Conservation (phyloP, 148 eudicot species). For the Arctostaphylos glauca region DNA sequence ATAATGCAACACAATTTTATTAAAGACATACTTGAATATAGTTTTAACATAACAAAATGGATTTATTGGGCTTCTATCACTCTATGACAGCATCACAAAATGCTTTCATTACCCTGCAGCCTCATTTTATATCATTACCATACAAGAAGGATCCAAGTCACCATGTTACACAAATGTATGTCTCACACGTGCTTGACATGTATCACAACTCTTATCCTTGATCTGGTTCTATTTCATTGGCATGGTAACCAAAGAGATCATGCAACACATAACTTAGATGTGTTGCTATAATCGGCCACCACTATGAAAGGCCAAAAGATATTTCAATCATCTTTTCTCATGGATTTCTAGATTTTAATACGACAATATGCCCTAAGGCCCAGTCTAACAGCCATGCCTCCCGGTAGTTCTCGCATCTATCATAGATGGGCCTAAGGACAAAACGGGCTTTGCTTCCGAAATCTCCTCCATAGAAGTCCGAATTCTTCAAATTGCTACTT, state of each 20-base stretch:
- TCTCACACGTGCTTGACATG: neutral
- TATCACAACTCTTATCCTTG: neutral
- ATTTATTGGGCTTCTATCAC: no score
- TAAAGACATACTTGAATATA: no score
- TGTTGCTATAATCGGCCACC: neutral
- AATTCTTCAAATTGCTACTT: neutral
- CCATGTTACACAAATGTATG: neutral
- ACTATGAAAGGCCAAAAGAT: neutral
- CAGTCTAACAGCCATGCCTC: neutral
- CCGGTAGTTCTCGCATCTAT: neutral
- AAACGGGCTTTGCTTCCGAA: neutral
- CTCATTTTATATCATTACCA: neutral
- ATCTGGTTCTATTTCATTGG: neutral
- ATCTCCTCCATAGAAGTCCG: neutral
- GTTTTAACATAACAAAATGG: no score
- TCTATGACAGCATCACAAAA: no score
- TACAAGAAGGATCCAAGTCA: neutral
- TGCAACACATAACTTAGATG: neutral
- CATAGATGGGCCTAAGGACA: neutral
- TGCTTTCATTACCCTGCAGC: no score
- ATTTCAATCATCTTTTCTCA: neutral
- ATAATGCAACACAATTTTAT: no score
- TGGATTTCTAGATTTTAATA: neutral
- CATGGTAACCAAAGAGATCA: neutral
- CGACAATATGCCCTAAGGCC: neutral